Evolutionary conservation across 2,329 filamentous ascomycete genomes (phyloP).

Genomic region (Aspergillus sergii): DNA sequence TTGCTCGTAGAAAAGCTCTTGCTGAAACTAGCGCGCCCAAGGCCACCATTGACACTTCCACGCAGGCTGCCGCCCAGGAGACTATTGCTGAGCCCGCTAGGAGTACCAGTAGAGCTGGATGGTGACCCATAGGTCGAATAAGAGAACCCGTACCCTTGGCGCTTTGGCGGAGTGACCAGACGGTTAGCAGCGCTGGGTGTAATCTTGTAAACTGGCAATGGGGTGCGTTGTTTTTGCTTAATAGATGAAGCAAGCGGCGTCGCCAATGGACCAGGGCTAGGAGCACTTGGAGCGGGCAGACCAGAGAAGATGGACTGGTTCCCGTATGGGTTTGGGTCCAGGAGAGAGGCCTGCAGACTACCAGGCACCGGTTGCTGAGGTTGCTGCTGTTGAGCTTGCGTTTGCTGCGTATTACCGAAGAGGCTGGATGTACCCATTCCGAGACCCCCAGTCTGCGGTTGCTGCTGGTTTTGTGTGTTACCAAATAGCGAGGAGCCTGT

Average conservation of each 20-base stretch:
- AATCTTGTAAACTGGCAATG: slow-evolving; percentile 83
- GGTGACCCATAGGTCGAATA: slow-evolving; percentile 92
- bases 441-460: slow-evolving; percentile 33
- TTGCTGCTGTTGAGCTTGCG: slow-evolving; percentile 55
- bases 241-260: slow-evolving; percentile 79
- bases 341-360: slow-evolving; percentile 73
- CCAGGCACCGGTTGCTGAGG: slow-evolving; percentile 47
- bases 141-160: slow-evolving; percentile 81
- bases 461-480: slow-evolving; percentile 42
- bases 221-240: slow-evolving; percentile 76
- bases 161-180: slow-evolving; percentile 80
- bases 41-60: slow-evolving; percentile 53
- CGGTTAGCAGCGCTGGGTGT: slow-evolving; percentile 79
- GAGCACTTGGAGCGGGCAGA: slow-evolving; percentile 61
- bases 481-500: slow-evolving; percentile 62
- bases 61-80: slow-evolving; percentile 51
- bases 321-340: slow-evolving; percentile 86
- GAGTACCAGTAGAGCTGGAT: slow-evolving; percentile 69
- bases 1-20: slow-evolving; percentile 91
- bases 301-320: slow-evolving; percentile 82
- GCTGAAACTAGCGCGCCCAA: slow-evolving; percentile 67
- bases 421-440: slow-evolving; percentile 45
- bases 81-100: slow-evolving; percentile 67
- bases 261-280: slow-evolving; percentile 84
- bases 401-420: slow-evolving; percentile 58